These are phyloP conservation scores for Neoboletus subvelutipes DNA, from an alignment of 768 basidiomycete species.

Conservation along the genomic window DNA sequence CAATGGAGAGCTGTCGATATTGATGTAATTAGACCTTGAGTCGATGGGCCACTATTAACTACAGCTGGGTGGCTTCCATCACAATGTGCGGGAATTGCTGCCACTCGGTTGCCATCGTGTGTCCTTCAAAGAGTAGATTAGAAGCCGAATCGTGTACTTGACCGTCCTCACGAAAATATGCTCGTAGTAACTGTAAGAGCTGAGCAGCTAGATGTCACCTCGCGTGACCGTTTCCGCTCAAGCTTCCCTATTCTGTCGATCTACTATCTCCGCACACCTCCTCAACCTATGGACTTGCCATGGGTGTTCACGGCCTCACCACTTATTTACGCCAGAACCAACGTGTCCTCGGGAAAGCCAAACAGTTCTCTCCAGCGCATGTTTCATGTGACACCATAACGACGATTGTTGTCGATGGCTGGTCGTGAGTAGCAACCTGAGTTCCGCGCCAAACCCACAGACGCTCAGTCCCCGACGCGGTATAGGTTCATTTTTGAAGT, in stretches of 20 bases:
- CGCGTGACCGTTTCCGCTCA: not conserved
- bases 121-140: too few relatives aligned
- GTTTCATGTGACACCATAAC: constrained; percentile 24
- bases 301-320: constrained; percentile 55
- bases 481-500: constrained; percentile 75
- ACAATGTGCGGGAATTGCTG: too few relatives aligned
- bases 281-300: constrained; percentile 24
- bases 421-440: constrained; percentile 65
- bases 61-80: constrained; percentile 10
- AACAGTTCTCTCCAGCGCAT: constrained; percentile 26
- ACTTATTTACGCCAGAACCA: constrained; percentile 51
- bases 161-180: too few relatives aligned
- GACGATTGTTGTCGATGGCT: constrained; percentile 75
- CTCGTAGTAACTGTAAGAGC: too few relatives aligned
- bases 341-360: constrained; percentile 37
- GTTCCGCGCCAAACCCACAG: not conserved
- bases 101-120: too few relatives aligned
- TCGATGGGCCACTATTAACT: not conserved
- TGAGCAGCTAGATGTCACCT: too few relatives aligned
- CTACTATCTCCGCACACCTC: not conserved
- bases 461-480: constrained; percentile 8
- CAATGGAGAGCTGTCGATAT: not conserved
- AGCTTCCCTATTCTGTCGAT: constrained; percentile 2
- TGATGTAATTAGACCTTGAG: not conserved
- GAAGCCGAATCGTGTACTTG: too few relatives aligned